These are phyloP conservation scores for Xylaria longipes DNA, from an alignment of 495 filamentous ascomycete genomes.

Conservation along the genomic window DNA sequence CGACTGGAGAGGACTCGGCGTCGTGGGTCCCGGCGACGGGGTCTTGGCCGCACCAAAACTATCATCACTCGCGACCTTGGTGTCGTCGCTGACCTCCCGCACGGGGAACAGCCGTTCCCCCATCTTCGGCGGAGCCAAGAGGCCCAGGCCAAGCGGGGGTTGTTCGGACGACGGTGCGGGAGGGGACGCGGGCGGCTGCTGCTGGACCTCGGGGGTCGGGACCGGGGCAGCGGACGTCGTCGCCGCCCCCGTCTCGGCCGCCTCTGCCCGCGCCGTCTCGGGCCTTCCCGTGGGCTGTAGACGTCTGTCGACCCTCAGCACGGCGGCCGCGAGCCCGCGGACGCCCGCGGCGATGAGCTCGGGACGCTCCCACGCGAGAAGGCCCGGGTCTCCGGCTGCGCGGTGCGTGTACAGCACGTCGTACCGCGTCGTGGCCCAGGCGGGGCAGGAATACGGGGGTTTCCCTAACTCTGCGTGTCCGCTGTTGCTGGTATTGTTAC, in stretches of 20 bases:
- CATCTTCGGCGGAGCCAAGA: constrained; percentile 27
- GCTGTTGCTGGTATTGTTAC: constrained; percentile 11
- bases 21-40: constrained; percentile 25
- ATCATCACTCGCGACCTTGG: constrained; percentile 34
- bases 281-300: constrained; percentile 35
- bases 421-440: constrained; percentile 51
- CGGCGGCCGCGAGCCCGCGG: constrained; percentile 43
- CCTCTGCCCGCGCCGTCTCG: constrained; percentile 32
- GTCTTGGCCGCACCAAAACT: constrained; percentile 17
- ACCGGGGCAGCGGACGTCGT: background rate
- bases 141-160: constrained; percentile 26
- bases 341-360: constrained; percentile 49
- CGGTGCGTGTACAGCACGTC: constrained; percentile 49
- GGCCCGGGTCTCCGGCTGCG: constrained; percentile 37
- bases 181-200: background rate
- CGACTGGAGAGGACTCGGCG: constrained; percentile 28
- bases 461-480: constrained; percentile 18
- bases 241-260: constrained; percentile 14
- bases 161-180: constrained; percentile 23
- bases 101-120: constrained; percentile 25
- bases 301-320: constrained; percentile 42
- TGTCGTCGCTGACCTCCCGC: constrained; percentile 35
- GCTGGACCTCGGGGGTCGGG: background rate
- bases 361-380: constrained; percentile 52
- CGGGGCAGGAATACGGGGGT: constrained; percentile 48